These are phyloP conservation scores for Ustilago curta DNA, from an alignment of 1,284 basidiomycete genomes.

Conservation along the genomic window DNA sequence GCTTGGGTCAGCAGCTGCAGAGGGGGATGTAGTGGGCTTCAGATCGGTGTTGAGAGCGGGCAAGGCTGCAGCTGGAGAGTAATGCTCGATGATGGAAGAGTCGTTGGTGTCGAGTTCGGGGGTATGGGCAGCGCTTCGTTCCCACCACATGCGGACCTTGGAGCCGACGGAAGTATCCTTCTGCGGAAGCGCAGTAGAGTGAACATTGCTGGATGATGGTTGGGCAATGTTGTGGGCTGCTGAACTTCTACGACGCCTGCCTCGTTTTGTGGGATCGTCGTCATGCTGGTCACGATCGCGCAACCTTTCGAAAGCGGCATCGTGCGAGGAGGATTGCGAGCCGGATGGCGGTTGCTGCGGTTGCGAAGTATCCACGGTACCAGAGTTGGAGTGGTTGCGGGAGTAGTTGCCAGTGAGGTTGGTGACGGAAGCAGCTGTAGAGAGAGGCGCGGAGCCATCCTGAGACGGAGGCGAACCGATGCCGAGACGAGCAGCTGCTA, in stretches of 20 bases:
- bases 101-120: conserved; percentile 18
- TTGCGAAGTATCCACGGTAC: conserved; percentile 16
- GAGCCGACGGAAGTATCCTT: conserved; percentile 45
- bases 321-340: conserved; percentile 15
- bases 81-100: conserved; percentile 21
- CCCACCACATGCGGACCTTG: conserved; percentile 56
- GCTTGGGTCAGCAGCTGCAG: conserved; percentile 1
- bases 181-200: conserved; percentile 17
- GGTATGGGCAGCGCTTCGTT: conserved; percentile 33
- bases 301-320: not conserved
- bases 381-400: conserved; percentile 22
- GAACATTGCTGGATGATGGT: not conserved
- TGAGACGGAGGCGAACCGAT: conserved; percentile 44
- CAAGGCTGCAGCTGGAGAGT: not conserved
- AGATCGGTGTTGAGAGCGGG: conserved; percentile 26
- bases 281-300: not conserved
- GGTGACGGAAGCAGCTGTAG: conserved; percentile 23
- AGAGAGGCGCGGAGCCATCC: conserved; percentile 26
- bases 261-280: conserved; percentile 13
- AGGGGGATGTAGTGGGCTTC: not conserved
- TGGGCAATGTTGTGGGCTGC: conserved; percentile 14
- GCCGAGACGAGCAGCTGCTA: conserved; percentile 49
- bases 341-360: conserved; percentile 4
- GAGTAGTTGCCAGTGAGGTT: conserved; percentile 36
- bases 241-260: conserved; percentile 44